These are phyloP conservation scores for Coemansia reversa DNA, from an alignment of 192 early-diverging fungal species.

Conservation along the genomic window DNA sequence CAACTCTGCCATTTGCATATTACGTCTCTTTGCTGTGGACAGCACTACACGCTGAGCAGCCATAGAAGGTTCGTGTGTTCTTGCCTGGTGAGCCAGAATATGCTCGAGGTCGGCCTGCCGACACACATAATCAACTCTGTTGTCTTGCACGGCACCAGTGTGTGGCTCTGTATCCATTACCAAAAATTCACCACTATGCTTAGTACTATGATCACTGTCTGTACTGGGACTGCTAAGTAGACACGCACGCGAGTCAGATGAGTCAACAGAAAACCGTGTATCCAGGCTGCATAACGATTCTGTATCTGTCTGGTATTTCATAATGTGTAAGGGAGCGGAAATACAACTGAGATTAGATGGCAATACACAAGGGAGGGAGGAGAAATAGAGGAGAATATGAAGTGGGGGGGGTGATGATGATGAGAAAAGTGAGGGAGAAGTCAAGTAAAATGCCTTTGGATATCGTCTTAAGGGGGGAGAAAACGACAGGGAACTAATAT, in stretches of 20 bases:
- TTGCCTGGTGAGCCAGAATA: conserved; percentile 22
- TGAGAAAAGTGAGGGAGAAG: too few relatives aligned
- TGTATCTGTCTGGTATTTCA: conserved; percentile 8
- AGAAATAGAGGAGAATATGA: not conserved
- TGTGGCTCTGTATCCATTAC: not conserved
- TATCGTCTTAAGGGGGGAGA: too few relatives aligned
- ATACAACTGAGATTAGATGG: not conserved
- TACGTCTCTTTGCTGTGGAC: conserved; percentile 22
- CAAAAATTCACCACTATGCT: not conserved
- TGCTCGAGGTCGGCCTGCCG: conserved; percentile 22
- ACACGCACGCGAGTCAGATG: conserved; percentile 27
- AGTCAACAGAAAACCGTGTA: conserved; percentile 32
- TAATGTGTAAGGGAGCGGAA: not conserved
- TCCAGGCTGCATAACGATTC: conserved; percentile 29
- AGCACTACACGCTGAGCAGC: conserved; percentile 37
- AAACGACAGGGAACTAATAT: too few relatives aligned
- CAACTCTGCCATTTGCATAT: conserved; percentile 44
- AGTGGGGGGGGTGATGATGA: not conserved
- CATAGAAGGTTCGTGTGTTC: conserved; percentile 16
- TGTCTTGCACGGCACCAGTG: not conserved
- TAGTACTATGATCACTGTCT: not conserved
- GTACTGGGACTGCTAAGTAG: conserved; percentile 16
- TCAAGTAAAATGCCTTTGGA: too few relatives aligned
- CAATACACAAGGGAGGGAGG: not conserved
- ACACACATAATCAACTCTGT: not conserved